Evolutionary conservation across 192 early-diverging fungal genomes (phyloP).

Genomic region (Podila horticola): DNA sequence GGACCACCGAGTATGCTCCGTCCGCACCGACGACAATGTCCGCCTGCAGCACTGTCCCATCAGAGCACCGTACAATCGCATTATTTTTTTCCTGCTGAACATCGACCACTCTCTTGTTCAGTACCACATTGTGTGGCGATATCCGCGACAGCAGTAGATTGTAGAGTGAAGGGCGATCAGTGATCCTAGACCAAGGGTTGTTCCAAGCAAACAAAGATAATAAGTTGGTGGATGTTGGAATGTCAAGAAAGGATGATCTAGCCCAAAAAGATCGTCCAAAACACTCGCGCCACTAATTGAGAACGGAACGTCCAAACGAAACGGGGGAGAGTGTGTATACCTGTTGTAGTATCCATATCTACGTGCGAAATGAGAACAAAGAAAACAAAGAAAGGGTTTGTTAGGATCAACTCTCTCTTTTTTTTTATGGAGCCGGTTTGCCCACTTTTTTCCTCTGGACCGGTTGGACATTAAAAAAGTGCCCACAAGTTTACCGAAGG

Average conservation of each 20-base stretch:
- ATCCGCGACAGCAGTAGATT: constrained; percentile 26
- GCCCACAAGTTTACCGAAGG: constrained; percentile 12
- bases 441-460: neutral
- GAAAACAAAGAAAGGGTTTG: neutral
- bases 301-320: neutral
- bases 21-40: constrained; percentile 44
- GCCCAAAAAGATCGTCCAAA: too few species aligned
- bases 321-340: neutral
- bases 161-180: constrained; percentile 44
- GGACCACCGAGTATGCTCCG: constrained; percentile 32
- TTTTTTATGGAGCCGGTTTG: too few species aligned
- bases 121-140: constrained; percentile 16
- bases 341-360: constrained; percentile 49
- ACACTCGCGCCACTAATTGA: too few species aligned
- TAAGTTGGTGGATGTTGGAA: neutral
- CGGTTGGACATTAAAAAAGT: neutral
- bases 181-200: constrained; percentile 13
- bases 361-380: constrained; percentile 1
- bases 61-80: constrained; percentile 24
- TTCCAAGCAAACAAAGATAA: neutral
- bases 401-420: neutral
- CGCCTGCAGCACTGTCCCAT: constrained; percentile 5
- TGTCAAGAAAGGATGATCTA: too few species aligned
- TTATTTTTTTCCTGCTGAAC: constrained; percentile 16
- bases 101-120: constrained; percentile 26